Percentiles rank a stretch among this genome's conserved stretches.
phyloP scores from a whole-genome alignment of 495 filamentous ascomycete genomes.

The Jackrogersella minutella region DNA sequence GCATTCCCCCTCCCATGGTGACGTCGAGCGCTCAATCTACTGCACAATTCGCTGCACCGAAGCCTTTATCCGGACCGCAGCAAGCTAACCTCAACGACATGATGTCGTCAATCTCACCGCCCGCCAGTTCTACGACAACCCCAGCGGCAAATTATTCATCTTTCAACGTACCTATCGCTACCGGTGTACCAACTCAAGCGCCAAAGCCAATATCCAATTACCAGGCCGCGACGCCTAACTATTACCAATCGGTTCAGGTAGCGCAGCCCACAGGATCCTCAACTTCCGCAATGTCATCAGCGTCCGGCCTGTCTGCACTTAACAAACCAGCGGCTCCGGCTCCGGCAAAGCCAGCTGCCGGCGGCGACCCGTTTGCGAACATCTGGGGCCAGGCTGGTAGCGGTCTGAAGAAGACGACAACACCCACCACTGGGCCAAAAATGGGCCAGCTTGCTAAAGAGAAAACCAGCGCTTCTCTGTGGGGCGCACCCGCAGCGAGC shows the following conservation, averaged over 20 bases:
- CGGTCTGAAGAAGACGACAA: conserved; percentile 78
- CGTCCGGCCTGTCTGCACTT: conserved; percentile 44
- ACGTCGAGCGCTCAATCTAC: conserved; percentile 70
- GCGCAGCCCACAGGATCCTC: conserved; percentile 48
- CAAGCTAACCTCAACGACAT: conserved; percentile 80
- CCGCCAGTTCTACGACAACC: conserved; percentile 63
- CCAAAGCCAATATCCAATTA: conserved; percentile 68
- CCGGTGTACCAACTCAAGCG: conserved; percentile 55
- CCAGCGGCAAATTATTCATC: conserved; percentile 62
- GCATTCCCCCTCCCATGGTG: conserved; percentile 64
- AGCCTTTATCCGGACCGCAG: conserved; percentile 82
- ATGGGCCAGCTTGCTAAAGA: conserved; percentile 95
- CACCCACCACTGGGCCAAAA: conserved; percentile 68
- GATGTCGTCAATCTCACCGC: conserved; percentile 81
- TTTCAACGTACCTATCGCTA: conserved; percentile 59
- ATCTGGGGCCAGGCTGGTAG: conserved; percentile 82
- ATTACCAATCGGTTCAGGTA: conserved; percentile 83
- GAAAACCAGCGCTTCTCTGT: conserved; percentile 92
- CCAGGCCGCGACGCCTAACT: conserved; percentile 86
- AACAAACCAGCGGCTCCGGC: conserved; percentile 52
- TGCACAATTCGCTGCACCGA: conserved; percentile 79
- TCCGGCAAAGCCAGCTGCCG: conserved; percentile 60
- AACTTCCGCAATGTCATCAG: conserved; percentile 35
- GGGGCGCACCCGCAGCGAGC: conserved; percentile 71
- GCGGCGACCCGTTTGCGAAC: conserved; percentile 85